A percentile compares a stretch with the other conserved stretches of the same genome.
phyloP scores from a whole-genome alignment of 2,329 filamentous ascomycete genomes.

The Apiospora sp. region DNA sequence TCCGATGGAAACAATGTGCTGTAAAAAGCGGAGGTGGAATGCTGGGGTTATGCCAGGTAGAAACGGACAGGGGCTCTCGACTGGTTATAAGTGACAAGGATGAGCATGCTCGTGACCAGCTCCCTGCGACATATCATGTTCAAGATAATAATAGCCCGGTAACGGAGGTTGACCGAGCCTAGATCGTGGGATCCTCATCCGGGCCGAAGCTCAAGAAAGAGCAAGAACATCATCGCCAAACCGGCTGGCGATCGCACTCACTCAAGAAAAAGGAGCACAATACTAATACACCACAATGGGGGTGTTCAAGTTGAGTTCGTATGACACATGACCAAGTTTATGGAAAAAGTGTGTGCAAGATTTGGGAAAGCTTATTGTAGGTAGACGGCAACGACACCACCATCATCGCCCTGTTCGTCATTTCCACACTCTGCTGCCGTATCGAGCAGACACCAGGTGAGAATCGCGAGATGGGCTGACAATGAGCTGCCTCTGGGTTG shows the following conservation, averaged over 20 bases:
- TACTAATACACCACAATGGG: too few species aligned
- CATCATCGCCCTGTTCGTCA: not conserved
- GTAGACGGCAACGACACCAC: not conserved
- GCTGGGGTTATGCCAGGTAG: not conserved
- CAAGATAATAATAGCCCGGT: not conserved
- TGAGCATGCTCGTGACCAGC: not conserved
- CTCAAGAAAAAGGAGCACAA: not conserved
- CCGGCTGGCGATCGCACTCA: not conserved
- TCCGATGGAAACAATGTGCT: constrained; percentile 10
- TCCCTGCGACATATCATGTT: not conserved
- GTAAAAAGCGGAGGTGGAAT: not conserved
- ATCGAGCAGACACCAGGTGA: not conserved
- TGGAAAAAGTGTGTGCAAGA: not conserved
- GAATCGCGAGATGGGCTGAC: not conserved
- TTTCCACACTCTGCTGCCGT: not conserved
- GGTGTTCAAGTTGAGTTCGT: not conserved
- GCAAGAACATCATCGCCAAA: not conserved
- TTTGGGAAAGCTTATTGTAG: not conserved
- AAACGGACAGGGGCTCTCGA: not conserved
- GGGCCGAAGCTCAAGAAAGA: not conserved
- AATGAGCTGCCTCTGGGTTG: not conserved
- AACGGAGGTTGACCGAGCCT: not conserved
- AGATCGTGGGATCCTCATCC: not conserved
- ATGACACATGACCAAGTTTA: constrained; percentile 9
- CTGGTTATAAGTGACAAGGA: not conserved